Base-by-base conservation (phyloP, 805 yeast genomes). In the Cyberlindnera suaveolens region DNA sequence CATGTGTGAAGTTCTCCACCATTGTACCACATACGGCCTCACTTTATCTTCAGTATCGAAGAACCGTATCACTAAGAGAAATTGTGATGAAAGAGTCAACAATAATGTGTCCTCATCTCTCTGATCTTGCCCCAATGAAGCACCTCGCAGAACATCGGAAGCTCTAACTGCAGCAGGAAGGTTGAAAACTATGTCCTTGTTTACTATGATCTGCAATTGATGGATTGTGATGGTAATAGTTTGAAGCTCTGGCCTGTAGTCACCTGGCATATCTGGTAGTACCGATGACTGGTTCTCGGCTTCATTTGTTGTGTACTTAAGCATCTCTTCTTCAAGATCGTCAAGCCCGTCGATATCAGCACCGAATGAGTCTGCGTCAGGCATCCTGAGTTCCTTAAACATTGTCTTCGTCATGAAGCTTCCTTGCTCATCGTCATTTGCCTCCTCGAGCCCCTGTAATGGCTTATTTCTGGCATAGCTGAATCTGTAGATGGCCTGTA, bases 11-110 rank as follows among this genome's bases (percentile, higher is more conserved):
- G 54, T 30, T 56, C 47, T 65, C 78, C 78, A 74, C 77, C 77
- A 72, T 48, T 74, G 78, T 0, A 73, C 74, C 9, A 70, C 68
- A 46, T 66, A 70, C 1, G 78, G 78, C 29, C 38, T 50, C 1
- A 52, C 29, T 5, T n/a, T 31, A 4, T 36, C 43, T 5, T 48
- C 49, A 1, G 34, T 34, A 7, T 19, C 50, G 54, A 62, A 71
- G 23, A 74, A 49, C 18, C 73, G 54, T 4, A 74, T 54, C 3
- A 72, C 53, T 5, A 73, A 50, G 5, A 71, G 39, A 40, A 60
- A 67, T 1, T 76, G 53, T 1, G 75, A 67, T 15, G 60, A 52
- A 5, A 72, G 51, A 0, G 74, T 59, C 1, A 74, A 33, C 7
- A 72, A 40, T 11, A 74, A 51, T 2, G 68, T 61, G 47, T 74